Evolutionary conservation across 495 filamentous ascomycete species (phyloP).

Genomic region (Bombardia bombarda): DNA sequence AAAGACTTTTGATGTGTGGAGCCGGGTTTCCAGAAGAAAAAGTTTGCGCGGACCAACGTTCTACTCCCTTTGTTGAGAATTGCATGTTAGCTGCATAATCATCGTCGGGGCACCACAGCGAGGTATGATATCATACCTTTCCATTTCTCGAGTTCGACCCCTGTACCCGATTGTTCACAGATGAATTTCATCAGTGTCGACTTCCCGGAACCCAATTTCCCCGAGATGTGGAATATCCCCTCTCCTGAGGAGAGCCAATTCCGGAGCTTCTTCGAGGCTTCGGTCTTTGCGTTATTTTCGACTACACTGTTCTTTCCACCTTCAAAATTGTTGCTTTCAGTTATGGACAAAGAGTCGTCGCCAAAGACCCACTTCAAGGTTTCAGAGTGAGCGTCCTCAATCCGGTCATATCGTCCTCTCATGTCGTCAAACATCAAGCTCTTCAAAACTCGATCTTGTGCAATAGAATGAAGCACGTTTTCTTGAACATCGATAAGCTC

Average conservation of each 20-base stretch:
- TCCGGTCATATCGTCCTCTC: slow-evolving; percentile 6
- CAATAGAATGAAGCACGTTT: background rate
- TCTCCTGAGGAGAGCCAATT: slow-evolving; percentile 5
- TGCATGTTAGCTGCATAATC: background rate
- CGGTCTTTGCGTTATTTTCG: background rate
- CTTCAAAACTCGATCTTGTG: slow-evolving; percentile 8
- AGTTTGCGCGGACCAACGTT: slow-evolving; percentile 24
- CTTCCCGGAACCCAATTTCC: slow-evolving; percentile 33
- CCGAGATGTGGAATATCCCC: slow-evolving; percentile 23
- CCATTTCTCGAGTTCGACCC: slow-evolving; percentile 13
- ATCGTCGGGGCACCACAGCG: background rate
- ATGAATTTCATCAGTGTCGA: slow-evolving; percentile 21
- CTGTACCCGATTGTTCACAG: slow-evolving; percentile 1
- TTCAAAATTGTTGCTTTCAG: background rate
- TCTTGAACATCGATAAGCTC: slow-evolving; percentile 7
- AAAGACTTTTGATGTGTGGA: slow-evolving; percentile 30
- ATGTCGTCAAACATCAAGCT: slow-evolving; percentile 16
- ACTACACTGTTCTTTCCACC: no score
- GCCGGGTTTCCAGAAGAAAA: slow-evolving; percentile 43
- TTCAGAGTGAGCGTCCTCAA: slow-evolving; percentile 1
- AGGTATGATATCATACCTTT: slow-evolving; percentile 1
- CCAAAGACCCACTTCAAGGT: slow-evolving; percentile 11
- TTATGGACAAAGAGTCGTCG: background rate
- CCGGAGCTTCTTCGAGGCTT: background rate
- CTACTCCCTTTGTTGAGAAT: background rate